Evolutionary conservation across 768 basidiomycete genomes (phyloP).

Genomic region (Lenzites betulinus): DNA sequence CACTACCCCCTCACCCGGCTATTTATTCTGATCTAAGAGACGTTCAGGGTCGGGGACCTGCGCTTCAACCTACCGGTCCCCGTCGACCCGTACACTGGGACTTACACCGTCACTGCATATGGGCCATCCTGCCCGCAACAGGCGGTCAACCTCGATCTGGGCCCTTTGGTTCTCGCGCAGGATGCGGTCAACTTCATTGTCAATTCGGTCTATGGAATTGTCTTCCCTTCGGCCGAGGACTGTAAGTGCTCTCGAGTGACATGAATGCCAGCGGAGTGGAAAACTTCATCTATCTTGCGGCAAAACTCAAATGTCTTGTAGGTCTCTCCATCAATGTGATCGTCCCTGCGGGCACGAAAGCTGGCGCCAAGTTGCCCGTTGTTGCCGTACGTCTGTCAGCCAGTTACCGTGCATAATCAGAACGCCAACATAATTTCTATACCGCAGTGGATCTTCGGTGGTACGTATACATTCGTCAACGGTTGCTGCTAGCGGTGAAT

Average conservation of each 20-base stretch:
- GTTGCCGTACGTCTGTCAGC: slow-evolving; percentile 13
- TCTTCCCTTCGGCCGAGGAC: slow-evolving; percentile 17
- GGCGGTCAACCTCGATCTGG: slow-evolving; percentile 18
- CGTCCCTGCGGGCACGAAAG: slow-evolving; percentile 16
- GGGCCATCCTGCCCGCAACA: slow-evolving; percentile 47
- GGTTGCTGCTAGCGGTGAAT: not conserved
- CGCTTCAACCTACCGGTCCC: slow-evolving; percentile 27
- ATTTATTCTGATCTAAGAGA: not conserved
- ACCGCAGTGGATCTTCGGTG: slow-evolving; percentile 32
- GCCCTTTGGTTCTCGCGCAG: slow-evolving; percentile 16
- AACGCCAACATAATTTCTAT: not conserved
- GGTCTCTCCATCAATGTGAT: slow-evolving; percentile 33
- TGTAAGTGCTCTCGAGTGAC: no score
- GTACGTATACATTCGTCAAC: not conserved
- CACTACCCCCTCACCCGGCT: not conserved
- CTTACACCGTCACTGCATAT: slow-evolving; percentile 37
- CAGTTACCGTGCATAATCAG: not conserved
- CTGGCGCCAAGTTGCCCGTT: slow-evolving; percentile 22
- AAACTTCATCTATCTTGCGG: no score
- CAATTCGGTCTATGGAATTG: slow-evolving; percentile 8
- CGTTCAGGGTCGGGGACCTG: slow-evolving; percentile 23
- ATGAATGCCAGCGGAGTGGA: no score
- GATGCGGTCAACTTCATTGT: slow-evolving; percentile 26
- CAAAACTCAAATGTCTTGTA: not conserved
- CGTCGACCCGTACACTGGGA: slow-evolving; percentile 34